phyloP scores from a whole-genome alignment of 352 stramenopile genomes.

The Blastocystis hominis region DNA sequence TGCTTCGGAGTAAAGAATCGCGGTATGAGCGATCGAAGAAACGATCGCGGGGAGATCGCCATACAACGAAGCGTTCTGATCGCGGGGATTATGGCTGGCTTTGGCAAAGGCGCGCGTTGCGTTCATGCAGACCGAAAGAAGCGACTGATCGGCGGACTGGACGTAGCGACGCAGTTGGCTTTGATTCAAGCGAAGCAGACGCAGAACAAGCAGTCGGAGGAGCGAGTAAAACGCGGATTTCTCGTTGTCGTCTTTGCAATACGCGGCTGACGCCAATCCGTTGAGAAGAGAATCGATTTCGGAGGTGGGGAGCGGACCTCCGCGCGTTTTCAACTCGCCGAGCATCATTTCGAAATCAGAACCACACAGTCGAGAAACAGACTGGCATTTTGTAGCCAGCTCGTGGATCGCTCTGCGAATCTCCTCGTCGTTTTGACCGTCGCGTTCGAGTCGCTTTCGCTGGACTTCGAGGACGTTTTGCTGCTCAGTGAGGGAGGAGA shows the following conservation, averaged over 20 bases:
- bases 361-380: too few species aligned
- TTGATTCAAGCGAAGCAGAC: neutral
- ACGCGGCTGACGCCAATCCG: neutral
- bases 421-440: too few species aligned
- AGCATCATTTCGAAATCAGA: too few species aligned
- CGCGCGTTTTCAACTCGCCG: too few species aligned
- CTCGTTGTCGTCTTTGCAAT: neutral
- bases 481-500: too few species aligned
- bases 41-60: neutral
- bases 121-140: neutral
- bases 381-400: too few species aligned
- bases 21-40: neutral
- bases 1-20: neutral
- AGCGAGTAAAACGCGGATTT: neutral
- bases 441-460: too few species aligned
- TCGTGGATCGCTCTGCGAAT: too few species aligned
- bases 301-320: too few species aligned
- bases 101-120: neutral
- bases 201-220: neutral
- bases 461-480: too few species aligned
- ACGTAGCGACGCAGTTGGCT: neutral
- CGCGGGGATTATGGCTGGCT: neutral
- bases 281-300: too few species aligned
- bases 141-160: neutral
- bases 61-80: neutral